Conservation (phyloP, 495 filamentous ascomycete species). For the Gamarada debralockiae region DNA sequence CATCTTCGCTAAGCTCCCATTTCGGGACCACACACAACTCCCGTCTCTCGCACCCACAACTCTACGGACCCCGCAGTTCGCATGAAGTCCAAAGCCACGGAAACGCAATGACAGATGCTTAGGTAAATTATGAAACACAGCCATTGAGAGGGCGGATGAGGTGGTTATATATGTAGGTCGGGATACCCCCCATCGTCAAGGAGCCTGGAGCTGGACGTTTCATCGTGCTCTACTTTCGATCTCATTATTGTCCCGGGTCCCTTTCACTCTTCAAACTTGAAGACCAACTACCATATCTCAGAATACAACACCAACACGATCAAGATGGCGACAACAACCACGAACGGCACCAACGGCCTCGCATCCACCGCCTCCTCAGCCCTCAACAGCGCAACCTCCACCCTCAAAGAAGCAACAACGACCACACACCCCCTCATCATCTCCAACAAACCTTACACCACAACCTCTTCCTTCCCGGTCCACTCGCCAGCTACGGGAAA, state of each 20-base stretch:
- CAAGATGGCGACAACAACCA: background rate
- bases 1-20: too few species aligned
- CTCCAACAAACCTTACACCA: constrained; percentile 9
- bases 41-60: too few species aligned
- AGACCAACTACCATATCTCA: background rate
- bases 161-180: too few species aligned
- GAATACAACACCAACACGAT: background rate
- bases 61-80: too few species aligned
- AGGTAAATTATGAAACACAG: too few species aligned
- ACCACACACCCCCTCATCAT: constrained; percentile 15
- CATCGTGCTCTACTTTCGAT: too few species aligned
- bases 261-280: background rate
- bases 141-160: too few species aligned
- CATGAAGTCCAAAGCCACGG: too few species aligned
- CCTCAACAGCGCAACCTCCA: constrained; percentile 6
- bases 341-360: background rate
- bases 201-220: too few species aligned
- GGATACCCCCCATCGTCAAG: background rate
- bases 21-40: too few species aligned
- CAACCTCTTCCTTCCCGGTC: constrained; percentile 41
- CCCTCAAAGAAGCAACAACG: too few species aligned
- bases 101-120: too few species aligned
- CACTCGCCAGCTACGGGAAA: constrained; percentile 59
- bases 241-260: background rate
- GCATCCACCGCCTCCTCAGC: background rate